These are phyloP conservation scores for Lactifluus subvellereus DNA, from an alignment of 768 basidiomycete genomes.

Conservation along the genomic window DNA sequence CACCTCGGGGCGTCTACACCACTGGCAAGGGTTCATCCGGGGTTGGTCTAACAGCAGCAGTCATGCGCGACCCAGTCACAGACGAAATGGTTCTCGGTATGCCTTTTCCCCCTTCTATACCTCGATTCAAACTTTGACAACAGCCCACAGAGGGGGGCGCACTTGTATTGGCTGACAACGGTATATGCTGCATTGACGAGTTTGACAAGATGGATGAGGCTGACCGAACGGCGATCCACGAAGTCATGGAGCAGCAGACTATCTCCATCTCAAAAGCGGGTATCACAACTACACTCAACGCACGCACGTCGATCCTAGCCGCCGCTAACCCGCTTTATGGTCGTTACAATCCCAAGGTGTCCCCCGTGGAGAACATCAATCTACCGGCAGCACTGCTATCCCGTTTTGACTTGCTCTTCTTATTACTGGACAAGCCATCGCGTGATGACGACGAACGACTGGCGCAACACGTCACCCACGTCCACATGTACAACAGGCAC, in stretches of 20 bases:
- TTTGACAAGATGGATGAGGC: slow-evolving; percentile 99
- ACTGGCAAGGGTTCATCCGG: slow-evolving; percentile 98
- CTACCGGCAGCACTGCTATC: slow-evolving; percentile 94
- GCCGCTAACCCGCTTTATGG: slow-evolving; percentile 98
- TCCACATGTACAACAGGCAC: slow-evolving; percentile 93
- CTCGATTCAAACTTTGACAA: slow-evolving; percentile 4
- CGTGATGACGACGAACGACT: slow-evolving; percentile 94
- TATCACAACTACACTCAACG: slow-evolving; percentile 96
- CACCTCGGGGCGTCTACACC: slow-evolving; percentile 95
- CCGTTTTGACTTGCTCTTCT: slow-evolving; percentile 92
- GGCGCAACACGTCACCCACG: slow-evolving; percentile 95
- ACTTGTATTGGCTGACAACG: slow-evolving; percentile 97
- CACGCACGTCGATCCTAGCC: slow-evolving; percentile 94
- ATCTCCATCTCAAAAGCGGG: slow-evolving; percentile 99
- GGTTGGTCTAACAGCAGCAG: slow-evolving; percentile 96
- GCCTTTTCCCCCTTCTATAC: slow-evolving; percentile 29
- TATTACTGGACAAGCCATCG: slow-evolving; percentile 93
- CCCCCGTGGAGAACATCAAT: slow-evolving; percentile 99
- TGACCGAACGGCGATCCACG: slow-evolving; percentile 96
- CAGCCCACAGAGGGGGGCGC: slow-evolving; percentile 85
- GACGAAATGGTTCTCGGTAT: slow-evolving; percentile 98
- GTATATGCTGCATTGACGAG: slow-evolving; percentile 99
- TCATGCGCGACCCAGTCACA: slow-evolving; percentile 98
- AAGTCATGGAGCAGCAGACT: slow-evolving; percentile 99
- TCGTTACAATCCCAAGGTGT: slow-evolving; percentile 95